Base-by-base conservation (phyloP, 257 asterid genomes). In the Rubia yunnanensis region DNA sequence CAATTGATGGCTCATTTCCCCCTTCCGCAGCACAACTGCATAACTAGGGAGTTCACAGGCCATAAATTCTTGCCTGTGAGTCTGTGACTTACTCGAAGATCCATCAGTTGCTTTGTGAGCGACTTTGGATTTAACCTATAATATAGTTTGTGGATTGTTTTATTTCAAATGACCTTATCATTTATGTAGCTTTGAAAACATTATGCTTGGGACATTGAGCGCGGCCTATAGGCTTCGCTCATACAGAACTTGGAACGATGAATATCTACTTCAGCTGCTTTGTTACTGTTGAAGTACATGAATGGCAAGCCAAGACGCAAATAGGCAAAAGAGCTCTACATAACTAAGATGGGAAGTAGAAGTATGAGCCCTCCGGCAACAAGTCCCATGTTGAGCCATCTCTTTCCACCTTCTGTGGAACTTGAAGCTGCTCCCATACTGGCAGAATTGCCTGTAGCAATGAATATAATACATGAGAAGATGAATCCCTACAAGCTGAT, bases 351-450 rank as follows among this genome's bases (percentile, higher is more conserved):
- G 31, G 69, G 55, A 63, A 66, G 63, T 52, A 74, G 44, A 7
- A 66, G 48, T 13, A 80, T 60, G 55, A 73, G 60, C 67, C 71
- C n/a, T 57, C 71, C 76, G 10, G 10, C 46, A 17, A 36, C 55
- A 31, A 65, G 60, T 38, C 34, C 73, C 38, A 49, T 72, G 38
- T 57, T 68, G 53, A 72, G 60, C 76, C 75, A 66, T 65, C 68
- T 54, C 52, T 61, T 70, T 54, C 46, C 58, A 46, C 49, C 56
- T 53, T 46, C 34, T 48, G 23, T 63, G 66, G 60, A 55, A 66
- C 80, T 73, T 46, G 88, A 72, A 71, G 75, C 72, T 34, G 77
- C 41, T 38, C 57, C 35, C 14, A 84, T 64, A 71, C 79, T 15
- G 18, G 30, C 23, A 9, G 38, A 39, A n/a, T 63, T 74, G 69